Base-by-base conservation (phyloP, 2,329 filamentous ascomycete genomes). In the Microascus cirrosus region DNA sequence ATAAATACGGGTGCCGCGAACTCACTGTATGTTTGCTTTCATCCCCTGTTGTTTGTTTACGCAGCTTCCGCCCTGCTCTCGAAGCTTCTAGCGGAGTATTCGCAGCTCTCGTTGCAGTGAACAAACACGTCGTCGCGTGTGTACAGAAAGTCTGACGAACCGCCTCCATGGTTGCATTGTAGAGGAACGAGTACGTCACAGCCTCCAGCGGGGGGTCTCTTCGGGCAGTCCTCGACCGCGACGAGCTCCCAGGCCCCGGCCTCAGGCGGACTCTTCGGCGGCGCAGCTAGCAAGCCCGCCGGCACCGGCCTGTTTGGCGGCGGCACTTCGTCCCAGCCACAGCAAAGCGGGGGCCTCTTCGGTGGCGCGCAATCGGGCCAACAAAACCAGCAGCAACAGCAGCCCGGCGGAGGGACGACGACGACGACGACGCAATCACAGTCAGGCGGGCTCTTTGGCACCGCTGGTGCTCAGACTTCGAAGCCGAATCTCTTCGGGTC, bases 1-100 rank as follows among this genome's bases (percentile, higher is more conserved):
- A 85, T 85, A 71, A 86, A 85, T 70, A 84, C 82, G 20, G 78
- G 76, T 62, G 74, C 79, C 59, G 82, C 82, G 61, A 85, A 84
- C 39, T n/a, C 39, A n/a, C 13, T 45, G 39, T 45, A 45, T 18
- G 39, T 45, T 42, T 45, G 39, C 8, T 45, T 18, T 18, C n/a
- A 4, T 39, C 36, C 36, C n/a, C 2, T 3, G 39, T 45, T n/a
- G 6, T 45, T 45, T 45, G 15, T 45, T 45, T 45, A 45, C 39
- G 15, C 5, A n/a, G 39, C 10, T n/a, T 45, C 5, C 7, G 39
- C 39, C 13, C 15, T 12, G 36, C 39, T 45, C n/a, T n/a, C n/a
- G n/a, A n/a, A n/a, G 39, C n/a, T n/a, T n/a, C 36, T 42, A 18
- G 12, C 4, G 36, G n/a, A 18, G 39, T 7, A n/a, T 8, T 18